Percentiles rank a stretch among this genome's conserved stretches.
Evolutionary conservation across 352 stramenopile genomes (phyloP).

Genomic region (Thalassiosira hispida): DNA sequence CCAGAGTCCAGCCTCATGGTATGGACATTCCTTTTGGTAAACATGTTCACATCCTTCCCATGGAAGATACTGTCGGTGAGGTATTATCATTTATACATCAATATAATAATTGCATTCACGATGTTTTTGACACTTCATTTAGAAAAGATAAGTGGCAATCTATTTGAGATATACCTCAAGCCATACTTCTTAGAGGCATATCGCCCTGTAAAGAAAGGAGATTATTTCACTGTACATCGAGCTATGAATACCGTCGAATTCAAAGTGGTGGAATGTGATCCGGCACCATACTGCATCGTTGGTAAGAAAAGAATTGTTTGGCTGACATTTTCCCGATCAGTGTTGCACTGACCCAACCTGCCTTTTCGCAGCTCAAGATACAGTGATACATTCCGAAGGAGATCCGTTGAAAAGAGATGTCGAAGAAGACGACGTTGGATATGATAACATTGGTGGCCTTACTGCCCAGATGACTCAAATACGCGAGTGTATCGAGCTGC

Average conservation of each 20-base stretch:
- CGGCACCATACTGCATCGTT: slow-evolving; percentile 97
- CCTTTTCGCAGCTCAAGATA: slow-evolving; percentile 96
- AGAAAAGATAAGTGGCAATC: slow-evolving; percentile 87
- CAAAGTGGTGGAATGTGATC: slow-evolving; percentile 99
- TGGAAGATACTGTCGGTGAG: slow-evolving; percentile 97
- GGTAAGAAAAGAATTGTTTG: too few relatives aligned
- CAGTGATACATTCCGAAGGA: slow-evolving; percentile 97
- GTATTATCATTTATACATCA: too few relatives aligned
- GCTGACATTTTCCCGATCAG: too few relatives aligned
- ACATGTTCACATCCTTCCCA: slow-evolving; percentile 94
- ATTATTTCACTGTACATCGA: slow-evolving; percentile 94
- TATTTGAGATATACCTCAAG: slow-evolving; percentile 99
- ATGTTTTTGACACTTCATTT: too few relatives aligned
- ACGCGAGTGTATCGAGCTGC: slow-evolving; percentile 93
- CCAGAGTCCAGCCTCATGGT: slow-evolving; percentile 91
- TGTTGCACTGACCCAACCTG: slow-evolving; percentile 94
- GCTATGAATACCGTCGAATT: slow-evolving; percentile 99
- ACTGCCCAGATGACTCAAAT: slow-evolving; percentile 89
- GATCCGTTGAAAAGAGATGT: slow-evolving; percentile 95
- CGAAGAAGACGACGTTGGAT: slow-evolving; percentile 94
- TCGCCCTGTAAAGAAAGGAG: slow-evolving; percentile 97
- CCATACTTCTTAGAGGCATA: slow-evolving; percentile 99
- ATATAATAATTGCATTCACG: too few relatives aligned
- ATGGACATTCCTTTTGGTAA: slow-evolving; percentile 95
- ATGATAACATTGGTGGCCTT: slow-evolving; percentile 87